Evolutionary conservation across 163 green algal genomes (phyloP).

Genomic region (Coccomyxa subellipsoidea): DNA sequence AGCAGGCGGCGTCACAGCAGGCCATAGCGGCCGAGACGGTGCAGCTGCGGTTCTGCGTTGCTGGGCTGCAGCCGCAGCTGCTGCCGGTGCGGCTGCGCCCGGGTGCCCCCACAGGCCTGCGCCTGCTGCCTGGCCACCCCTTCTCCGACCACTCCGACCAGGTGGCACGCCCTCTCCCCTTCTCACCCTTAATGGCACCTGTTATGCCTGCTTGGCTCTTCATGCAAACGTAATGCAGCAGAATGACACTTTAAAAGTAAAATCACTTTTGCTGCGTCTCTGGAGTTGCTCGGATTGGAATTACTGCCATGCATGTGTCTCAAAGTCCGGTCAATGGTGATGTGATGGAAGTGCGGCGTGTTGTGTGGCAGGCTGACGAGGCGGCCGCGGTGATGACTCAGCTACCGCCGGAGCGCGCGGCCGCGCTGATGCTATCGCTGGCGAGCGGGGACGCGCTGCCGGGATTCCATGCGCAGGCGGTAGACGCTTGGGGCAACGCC

Average conservation of each 20-base stretch:
- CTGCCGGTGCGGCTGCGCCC: slow-evolving; percentile 44
- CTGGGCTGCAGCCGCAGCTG: not conserved
- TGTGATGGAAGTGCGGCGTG: no score
- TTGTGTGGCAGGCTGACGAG: slow-evolving; percentile 11
- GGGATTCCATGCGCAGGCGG: slow-evolving; percentile 42
- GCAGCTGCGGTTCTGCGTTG: not conserved
- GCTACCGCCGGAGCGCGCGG: not conserved
- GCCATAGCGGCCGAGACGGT: not conserved
- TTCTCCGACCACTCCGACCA: slow-evolving; percentile 25
- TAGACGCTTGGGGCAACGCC: slow-evolving; percentile 61
- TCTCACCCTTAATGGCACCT: not conserved
- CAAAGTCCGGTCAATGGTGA: no score
- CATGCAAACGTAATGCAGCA: no score
- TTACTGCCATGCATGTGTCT: no score
- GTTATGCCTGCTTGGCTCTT: no score
- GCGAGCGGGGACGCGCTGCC: slow-evolving; percentile 38
- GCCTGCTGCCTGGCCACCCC: slow-evolving; percentile 45
- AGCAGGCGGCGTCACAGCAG: slow-evolving; percentile 4
- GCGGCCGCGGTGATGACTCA: slow-evolving; percentile 11
- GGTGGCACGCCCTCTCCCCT: not conserved
- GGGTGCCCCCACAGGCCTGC: slow-evolving; percentile 46
- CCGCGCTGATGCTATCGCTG: slow-evolving; percentile 13
- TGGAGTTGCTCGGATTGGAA: no score
- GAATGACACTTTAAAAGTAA: no score
- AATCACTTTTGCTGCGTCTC: no score